These are phyloP conservation scores for Camellia sinensis DNA, from an alignment of 148 eudicot species.

Conservation along the genomic window DNA sequence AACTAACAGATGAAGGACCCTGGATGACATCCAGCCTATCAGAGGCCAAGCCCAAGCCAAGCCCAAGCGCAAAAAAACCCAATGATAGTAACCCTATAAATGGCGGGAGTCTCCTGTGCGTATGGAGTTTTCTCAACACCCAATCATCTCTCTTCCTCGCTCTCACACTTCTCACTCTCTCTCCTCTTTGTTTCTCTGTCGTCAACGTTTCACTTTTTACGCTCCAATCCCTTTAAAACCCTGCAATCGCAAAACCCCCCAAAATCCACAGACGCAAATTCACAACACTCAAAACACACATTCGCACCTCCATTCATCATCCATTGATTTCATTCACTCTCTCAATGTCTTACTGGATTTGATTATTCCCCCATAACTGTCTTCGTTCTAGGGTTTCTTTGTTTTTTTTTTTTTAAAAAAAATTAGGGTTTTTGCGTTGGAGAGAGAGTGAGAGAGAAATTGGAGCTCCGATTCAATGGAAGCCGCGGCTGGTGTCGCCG, in stretches of 20 bases:
- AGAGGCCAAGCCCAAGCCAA: too few species aligned
- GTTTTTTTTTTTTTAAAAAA: not conserved
- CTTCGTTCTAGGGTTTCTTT: conserved; percentile 1
- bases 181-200: conserved; percentile 3
- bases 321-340: not conserved
- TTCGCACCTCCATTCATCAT: not conserved
- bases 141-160: not conserved
- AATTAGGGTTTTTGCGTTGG: conserved; percentile 20
- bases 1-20: too few species aligned
- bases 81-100: too few species aligned
- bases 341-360: not conserved
- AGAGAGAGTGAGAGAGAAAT: conserved; percentile 10
- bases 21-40: too few species aligned
- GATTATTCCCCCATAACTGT: too few species aligned
- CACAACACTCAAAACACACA: not conserved
- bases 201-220: conserved; percentile 2
- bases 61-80: too few species aligned
- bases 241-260: conserved; percentile 11
- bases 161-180: not conserved
- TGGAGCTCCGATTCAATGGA: conserved; percentile 45
- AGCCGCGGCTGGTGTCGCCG: conserved; percentile 52
- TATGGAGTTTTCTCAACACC: not conserved
- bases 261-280: not conserved
- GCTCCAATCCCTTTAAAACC: conserved; percentile 18
- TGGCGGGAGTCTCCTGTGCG: too few species aligned